phyloP scores from a whole-genome alignment of 2,329 filamentous ascomycete species.

The Tolypocladium tundrense region DNA sequence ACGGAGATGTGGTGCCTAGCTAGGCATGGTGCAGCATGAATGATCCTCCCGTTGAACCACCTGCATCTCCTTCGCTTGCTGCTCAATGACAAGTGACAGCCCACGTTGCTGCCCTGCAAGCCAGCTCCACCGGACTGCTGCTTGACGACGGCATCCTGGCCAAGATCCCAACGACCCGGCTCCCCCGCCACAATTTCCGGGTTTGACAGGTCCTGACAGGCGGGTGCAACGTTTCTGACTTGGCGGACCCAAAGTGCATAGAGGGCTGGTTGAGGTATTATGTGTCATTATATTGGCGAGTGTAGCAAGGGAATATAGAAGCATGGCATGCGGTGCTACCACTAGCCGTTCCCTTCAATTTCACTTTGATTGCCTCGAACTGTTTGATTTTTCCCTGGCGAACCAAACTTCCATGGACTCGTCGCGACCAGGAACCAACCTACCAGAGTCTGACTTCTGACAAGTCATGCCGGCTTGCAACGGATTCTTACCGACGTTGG shows the following conservation, averaged over 20 bases:
- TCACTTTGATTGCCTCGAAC: not conserved
- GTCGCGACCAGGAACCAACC: not conserved
- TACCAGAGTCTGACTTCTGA: not conserved
- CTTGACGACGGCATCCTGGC: not conserved
- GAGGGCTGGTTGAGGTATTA: not conserved
- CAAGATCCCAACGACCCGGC: not conserved
- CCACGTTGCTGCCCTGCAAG: not conserved
- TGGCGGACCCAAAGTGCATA: not conserved
- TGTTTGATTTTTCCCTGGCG: not conserved
- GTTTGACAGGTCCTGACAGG: not conserved
- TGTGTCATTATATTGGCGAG: not conserved
- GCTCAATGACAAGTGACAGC: not conserved
- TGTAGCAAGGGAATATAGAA: not conserved
- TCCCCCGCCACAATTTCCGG: not conserved
- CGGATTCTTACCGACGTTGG: too few relatives aligned
- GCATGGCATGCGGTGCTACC: not conserved
- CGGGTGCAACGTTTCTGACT: not conserved
- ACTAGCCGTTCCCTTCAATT: not conserved
- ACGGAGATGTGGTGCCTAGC: not conserved
- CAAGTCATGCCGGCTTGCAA: not conserved
- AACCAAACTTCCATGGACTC: not conserved
- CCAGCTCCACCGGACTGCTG: not conserved
- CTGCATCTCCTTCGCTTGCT: not conserved
- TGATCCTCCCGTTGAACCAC: not conserved
- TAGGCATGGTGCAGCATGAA: not conserved